Conservation (phyloP, 768 basidiomycete species). For the Trametes punicea region DNA sequence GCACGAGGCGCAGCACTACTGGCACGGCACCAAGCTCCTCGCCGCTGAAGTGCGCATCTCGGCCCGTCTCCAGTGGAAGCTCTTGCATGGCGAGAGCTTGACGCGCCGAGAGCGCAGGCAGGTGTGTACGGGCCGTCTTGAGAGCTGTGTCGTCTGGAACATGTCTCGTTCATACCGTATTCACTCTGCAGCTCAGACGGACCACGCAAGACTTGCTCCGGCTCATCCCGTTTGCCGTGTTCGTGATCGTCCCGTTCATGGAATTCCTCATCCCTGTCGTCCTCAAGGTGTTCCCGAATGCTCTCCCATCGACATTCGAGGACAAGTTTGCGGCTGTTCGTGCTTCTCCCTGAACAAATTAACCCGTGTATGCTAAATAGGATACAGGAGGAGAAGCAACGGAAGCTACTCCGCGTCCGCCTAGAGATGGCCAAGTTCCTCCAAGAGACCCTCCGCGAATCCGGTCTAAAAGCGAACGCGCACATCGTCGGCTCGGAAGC, state of each 20-base stretch:
- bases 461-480: constrained; percentile 85
- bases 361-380: background rate
- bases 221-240: constrained; percentile 92
- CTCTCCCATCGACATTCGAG: constrained; percentile 98
- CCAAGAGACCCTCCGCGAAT: constrained; percentile 94
- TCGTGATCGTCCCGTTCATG: constrained; percentile 97
- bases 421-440: constrained; percentile 99
- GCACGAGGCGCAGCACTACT: constrained; percentile 94
- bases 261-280: constrained; percentile 94
- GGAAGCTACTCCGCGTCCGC: constrained; percentile 90
- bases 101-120: constrained; percentile 94
- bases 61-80: constrained; percentile 82
- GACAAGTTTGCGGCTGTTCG: constrained; percentile 91
- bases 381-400: constrained; percentile 88
- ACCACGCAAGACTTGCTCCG: constrained; percentile 93
- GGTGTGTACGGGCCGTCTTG: constrained; percentile 39
- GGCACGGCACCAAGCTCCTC: constrained; percentile 92
- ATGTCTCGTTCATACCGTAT: background rate
- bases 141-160: background rate
- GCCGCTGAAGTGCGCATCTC: constrained; percentile 94
- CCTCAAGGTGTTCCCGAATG: constrained; percentile 95
- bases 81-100: constrained; percentile 85
- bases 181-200: constrained; percentile 79
- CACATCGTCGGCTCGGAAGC: constrained; percentile 93
- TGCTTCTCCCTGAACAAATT: constrained; percentile 2